A percentile compares a stretch with the other conserved stretches of the same genome.
These are phyloP conservation scores for Tylopilus balloui DNA, from an alignment of 768 basidiomycete genomes.

Conservation along the genomic window DNA sequence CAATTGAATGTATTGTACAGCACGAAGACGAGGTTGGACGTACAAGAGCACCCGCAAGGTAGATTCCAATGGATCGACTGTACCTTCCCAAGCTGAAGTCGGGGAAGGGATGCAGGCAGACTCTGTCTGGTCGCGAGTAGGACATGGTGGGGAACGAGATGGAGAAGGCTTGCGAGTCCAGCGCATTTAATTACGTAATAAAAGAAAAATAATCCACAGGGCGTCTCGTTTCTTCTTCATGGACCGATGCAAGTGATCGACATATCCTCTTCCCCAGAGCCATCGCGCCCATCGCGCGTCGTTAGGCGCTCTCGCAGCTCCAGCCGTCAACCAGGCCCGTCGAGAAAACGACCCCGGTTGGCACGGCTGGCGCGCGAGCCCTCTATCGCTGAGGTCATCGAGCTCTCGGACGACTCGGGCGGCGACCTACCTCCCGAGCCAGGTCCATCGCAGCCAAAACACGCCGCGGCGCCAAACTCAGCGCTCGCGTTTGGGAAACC, in stretches of 20 bases:
- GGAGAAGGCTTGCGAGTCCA: too few species aligned
- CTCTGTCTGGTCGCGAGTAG: conserved; percentile 63
- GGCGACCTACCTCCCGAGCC: conserved; percentile 24
- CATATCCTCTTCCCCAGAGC: conserved; percentile 27
- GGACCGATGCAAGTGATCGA: conserved; percentile 24
- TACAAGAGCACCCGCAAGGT: conserved; percentile 88
- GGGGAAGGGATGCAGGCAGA: conserved; percentile 86
- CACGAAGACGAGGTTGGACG: conserved; percentile 32
- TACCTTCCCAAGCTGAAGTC: conserved; percentile 70
- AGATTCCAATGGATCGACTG: conserved; percentile 80
- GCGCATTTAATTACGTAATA: conserved; percentile 26
- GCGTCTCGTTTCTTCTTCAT: neutral
- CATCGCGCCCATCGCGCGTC: conserved; percentile 7
- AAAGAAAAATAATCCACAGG: neutral
- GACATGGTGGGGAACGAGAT: conserved; percentile 33
- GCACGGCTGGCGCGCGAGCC: conserved; percentile 1
- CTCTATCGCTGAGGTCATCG: conserved; percentile 37
- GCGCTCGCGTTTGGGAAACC: conserved; percentile 14
- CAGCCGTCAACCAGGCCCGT: conserved; percentile 19
- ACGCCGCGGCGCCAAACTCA: conserved; percentile 1
- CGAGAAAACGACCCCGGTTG: conserved; percentile 12
- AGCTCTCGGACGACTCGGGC: conserved; percentile 52
- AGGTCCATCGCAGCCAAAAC: conserved; percentile 5
- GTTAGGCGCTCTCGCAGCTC: conserved; percentile 16
- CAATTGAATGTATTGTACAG: neutral